These are phyloP conservation scores for Triticum monococcum DNA, from an alignment of 176 grass and related monocot species.

Conservation along the genomic window DNA sequence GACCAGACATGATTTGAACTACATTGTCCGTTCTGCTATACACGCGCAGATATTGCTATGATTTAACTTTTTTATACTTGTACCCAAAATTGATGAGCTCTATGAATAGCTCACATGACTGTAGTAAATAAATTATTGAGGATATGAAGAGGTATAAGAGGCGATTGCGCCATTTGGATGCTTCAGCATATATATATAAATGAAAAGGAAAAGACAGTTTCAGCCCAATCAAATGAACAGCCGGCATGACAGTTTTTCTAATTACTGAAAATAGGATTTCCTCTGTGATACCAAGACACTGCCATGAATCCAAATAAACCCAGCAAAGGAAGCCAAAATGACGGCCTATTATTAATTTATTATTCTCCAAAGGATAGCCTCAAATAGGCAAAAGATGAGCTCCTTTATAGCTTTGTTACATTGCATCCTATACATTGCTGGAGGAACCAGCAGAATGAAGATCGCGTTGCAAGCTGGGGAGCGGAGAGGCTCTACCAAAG, in stretches of 20 bases:
- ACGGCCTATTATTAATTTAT: not conserved
- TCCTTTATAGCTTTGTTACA: not conserved
- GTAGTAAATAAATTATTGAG: not conserved
- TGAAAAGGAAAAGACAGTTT: no score
- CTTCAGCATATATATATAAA: no score
- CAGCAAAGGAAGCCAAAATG: not conserved
- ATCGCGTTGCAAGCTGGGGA: not conserved
- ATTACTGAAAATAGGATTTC: not conserved
- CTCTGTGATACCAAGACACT: not conserved
- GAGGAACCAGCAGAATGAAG: conserved; percentile 2
- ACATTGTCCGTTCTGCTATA: not conserved
- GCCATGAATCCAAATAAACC: not conserved
- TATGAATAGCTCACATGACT: not conserved
- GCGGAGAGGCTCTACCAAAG: not conserved
- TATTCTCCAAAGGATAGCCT: not conserved
- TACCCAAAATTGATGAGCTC: not conserved
- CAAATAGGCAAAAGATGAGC: not conserved
- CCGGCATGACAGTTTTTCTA: not conserved
- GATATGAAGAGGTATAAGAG: not conserved
- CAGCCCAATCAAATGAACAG: no score
- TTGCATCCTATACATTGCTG: conserved; percentile 33
- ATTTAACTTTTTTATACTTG: not conserved
- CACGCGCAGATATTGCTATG: not conserved
- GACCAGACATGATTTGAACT: not conserved
- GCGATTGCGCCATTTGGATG: no score